Evolutionary conservation across 1,284 basidiomycete genomes (phyloP).

Genomic region (Malassezia dermatis): DNA sequence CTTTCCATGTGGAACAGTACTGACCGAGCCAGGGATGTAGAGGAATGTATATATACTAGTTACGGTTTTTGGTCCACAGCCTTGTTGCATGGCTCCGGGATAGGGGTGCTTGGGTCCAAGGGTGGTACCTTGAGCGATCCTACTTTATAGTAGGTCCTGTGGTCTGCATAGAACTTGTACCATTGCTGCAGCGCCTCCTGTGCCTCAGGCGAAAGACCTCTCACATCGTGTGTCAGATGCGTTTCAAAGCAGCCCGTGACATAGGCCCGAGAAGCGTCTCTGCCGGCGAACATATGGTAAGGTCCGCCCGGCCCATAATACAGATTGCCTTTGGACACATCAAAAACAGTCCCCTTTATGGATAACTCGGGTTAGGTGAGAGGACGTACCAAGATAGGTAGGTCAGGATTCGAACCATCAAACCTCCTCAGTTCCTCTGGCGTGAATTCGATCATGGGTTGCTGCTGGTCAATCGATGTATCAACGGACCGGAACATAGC

Average conservation of each 20-base stretch:
- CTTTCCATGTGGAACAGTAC: not conserved
- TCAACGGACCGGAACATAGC: slow-evolving; percentile 37
- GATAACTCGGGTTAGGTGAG: slow-evolving; percentile 12
- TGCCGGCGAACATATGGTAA: slow-evolving; percentile 42
- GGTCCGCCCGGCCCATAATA: slow-evolving; percentile 60
- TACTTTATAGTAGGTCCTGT: slow-evolving; percentile 32
- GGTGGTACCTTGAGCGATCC: slow-evolving; percentile 29
- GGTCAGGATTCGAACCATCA: slow-evolving; percentile 55
- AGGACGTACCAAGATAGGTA: slow-evolving; percentile 6
- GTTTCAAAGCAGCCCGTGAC: slow-evolving; percentile 45
- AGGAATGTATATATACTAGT: slow-evolving; percentile 2
- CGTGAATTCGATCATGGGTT: slow-evolving; percentile 59
- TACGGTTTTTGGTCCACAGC: slow-evolving; percentile 16
- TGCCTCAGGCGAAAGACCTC: slow-evolving; percentile 33
- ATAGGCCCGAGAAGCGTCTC: slow-evolving; percentile 42
- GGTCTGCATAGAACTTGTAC: slow-evolving; percentile 36
- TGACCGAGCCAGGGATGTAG: not conserved
- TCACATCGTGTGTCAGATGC: slow-evolving; percentile 41
- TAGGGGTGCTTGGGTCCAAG: slow-evolving; percentile 25
- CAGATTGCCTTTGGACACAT: slow-evolving; percentile 64
- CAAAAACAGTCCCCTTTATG: slow-evolving; percentile 83
- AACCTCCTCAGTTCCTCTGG: slow-evolving; percentile 60
- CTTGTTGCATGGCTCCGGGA: slow-evolving; percentile 28
- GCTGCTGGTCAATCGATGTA: not conserved
- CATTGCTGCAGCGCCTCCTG: slow-evolving; percentile 27